Percentiles rank a stretch among this genome's conserved stretches.
Conservation (phyloP, 2,329 filamentous ascomycete species). For the Fonsecaea nubica region DNA sequence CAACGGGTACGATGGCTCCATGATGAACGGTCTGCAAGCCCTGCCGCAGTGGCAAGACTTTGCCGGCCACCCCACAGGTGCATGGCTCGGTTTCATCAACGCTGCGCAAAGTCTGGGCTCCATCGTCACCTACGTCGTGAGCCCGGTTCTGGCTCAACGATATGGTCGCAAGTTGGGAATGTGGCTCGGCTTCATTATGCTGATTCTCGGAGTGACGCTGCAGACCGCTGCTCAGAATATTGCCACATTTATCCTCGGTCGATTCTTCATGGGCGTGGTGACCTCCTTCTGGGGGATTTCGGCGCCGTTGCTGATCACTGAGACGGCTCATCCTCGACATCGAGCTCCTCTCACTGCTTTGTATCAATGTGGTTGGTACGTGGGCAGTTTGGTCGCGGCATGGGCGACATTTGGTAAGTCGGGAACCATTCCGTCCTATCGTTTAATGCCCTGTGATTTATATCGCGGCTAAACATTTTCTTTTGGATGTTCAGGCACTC, state of each 20-base stretch:
- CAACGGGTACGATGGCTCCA: not conserved
- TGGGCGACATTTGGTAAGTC: constrained; percentile 20
- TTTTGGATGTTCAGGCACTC: no score
- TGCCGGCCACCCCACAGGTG: not conserved
- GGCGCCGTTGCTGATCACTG: constrained; percentile 69
- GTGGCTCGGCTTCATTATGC: constrained; percentile 67
- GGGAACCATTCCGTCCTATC: no score
- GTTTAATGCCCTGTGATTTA: no score
- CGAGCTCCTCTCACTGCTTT: constrained; percentile 63
- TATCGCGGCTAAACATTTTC: no score
- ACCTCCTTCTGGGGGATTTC: constrained; percentile 71
- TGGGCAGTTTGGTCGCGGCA: constrained; percentile 14
- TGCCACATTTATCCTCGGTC: constrained; percentile 71
- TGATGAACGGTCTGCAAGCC: constrained; percentile 6
- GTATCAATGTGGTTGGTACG: constrained; percentile 63
- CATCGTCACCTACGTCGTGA: not conserved
- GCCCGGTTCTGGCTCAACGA: constrained; percentile 40
- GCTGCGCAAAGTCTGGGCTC: not conserved
- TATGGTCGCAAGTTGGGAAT: constrained; percentile 70
- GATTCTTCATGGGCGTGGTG: constrained; percentile 72
- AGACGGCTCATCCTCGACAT: constrained; percentile 70
- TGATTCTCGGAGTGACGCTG: constrained; percentile 72
- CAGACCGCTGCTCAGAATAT: constrained; percentile 71
- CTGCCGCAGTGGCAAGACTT: not conserved
- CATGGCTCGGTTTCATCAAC: not conserved